Base-by-base conservation (phyloP, 2,329 filamentous ascomycete genomes). In the Botryotinia globosa region DNA sequence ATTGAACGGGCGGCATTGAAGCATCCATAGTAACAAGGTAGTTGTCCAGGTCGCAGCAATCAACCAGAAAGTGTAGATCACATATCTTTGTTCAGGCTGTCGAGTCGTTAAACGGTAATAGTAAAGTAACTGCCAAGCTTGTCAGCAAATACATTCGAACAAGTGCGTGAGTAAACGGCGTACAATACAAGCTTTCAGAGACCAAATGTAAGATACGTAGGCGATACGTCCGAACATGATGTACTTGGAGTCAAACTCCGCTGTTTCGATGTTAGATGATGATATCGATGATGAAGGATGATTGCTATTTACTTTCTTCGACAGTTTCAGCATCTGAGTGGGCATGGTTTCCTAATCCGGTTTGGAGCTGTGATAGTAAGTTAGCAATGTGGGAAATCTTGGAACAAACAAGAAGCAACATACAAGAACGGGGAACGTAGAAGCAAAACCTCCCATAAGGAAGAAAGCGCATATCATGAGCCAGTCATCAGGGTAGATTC, bases 111-210 rank as follows among this genome's bases (percentile, higher is more conserved):
- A 67, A 42, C 77, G 75, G 10, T 66, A 75, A 64, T 76, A 77
- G 61, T 75, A 78, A 3, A 77, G 73, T 39, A 77, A 56, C 77
- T 77, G 44, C 16, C 34, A 44, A 14, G 70, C n/a, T 29, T 12
- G 62, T 72, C 8, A 65, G 62, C 37, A 22, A 4, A 14, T 37
- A 44, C n/a, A 64, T 8, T 18, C 1, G 8, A 32, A 18, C 8
- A 37, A 25, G 29, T 8, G 44, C 5, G 25, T 25, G 4, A 2
- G 3, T 20, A 22, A 1, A 3, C 39, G 59, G 56, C 73, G 8
- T 42, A 79, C 77, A 59, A 79, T 73, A 69, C 78, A 79, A 22
- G 42, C 71, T 71, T 79, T 79, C 67, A 78, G 48, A 25, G 48
- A 56, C 78, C 78, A 79, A 14, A 78, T 73, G 64, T 76, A 79